Conservation (phyloP, 2,329 filamentous ascomycete genomes). For the Colletotrichum sp. region DNA sequence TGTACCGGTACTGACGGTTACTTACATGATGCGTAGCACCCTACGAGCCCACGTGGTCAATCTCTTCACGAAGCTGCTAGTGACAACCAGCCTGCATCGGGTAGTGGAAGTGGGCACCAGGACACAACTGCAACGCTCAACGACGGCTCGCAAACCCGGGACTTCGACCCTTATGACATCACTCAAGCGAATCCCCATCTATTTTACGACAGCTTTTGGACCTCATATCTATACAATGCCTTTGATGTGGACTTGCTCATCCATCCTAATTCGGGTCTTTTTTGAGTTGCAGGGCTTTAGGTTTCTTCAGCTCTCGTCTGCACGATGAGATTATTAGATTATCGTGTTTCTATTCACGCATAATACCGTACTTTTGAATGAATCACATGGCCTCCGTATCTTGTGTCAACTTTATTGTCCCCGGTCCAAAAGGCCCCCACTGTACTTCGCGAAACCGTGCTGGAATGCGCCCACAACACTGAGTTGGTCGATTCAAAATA, state of each 20-base stretch:
- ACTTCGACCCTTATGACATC: not conserved
- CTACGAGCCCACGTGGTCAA: not conserved
- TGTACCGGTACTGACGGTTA: rapidly evolving
- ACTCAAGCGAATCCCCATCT: not conserved
- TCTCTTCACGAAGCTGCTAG: not conserved
- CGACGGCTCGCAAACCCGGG: not conserved
- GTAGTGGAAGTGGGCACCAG: not conserved
- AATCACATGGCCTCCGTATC: not conserved
- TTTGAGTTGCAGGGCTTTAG: not conserved
- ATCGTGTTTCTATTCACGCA: rapidly evolving
- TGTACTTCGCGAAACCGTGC: not conserved
- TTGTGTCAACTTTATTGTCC: not conserved
- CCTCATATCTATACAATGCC: not conserved
- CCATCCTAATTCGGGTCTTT: not conserved
- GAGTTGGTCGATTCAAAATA: not conserved
- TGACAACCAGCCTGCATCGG: not conserved
- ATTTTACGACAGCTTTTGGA: constrained; percentile 1
- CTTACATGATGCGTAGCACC: not conserved
- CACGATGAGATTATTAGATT: not conserved
- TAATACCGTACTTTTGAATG: rapidly evolving
- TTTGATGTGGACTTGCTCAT: not conserved
- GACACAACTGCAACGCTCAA: not conserved
- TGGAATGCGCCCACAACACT: not conserved
- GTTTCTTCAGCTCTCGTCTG: not conserved
- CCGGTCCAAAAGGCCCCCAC: not conserved